A percentile compares a stretch with the other conserved stretches of the same genome.
Evolutionary conservation across 139 green algal genomes (phyloP).

Genomic region (Chlamydomonas applanata): DNA sequence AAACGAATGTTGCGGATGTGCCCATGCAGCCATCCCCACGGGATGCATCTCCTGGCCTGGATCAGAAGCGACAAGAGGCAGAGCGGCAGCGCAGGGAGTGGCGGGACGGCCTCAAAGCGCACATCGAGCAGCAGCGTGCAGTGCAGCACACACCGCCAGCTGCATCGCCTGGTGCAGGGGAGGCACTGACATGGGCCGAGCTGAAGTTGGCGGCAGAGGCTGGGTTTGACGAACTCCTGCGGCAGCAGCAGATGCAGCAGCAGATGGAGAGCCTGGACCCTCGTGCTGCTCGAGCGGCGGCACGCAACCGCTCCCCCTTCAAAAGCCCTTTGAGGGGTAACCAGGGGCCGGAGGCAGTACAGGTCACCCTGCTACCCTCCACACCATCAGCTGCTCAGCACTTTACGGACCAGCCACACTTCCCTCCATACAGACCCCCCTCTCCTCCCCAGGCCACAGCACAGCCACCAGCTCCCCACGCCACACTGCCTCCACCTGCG

Average conservation of each 20-base stretch:
- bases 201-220: conserved; percentile 54
- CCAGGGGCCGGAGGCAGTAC: conserved; percentile 26
- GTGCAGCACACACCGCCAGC: neutral
- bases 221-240: conserved; percentile 60
- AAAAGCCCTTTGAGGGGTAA: conserved; percentile 16
- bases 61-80: conserved; percentile 14
- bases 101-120: conserved; percentile 43
- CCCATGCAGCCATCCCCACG: neutral
- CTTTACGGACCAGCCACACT: neutral
- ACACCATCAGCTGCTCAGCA: neutral
- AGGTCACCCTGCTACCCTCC: conserved; percentile 35
- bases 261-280: neutral
- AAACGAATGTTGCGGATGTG: too few species aligned
- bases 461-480: neutral
- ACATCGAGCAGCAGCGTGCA: conserved; percentile 47
- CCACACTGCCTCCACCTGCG: conserved; percentile 2
- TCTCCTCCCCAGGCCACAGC: neutral
- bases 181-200: conserved; percentile 52
- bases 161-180: neutral
- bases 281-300: neutral
- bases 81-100: conserved; percentile 37
- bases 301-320: conserved; percentile 13
- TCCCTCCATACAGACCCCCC: neutral
- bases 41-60: neutral
- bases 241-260: conserved; percentile 35